Conservation (phyloP, 2,329 filamentous ascomycete species). For the Hypoxylon sp. region DNA sequence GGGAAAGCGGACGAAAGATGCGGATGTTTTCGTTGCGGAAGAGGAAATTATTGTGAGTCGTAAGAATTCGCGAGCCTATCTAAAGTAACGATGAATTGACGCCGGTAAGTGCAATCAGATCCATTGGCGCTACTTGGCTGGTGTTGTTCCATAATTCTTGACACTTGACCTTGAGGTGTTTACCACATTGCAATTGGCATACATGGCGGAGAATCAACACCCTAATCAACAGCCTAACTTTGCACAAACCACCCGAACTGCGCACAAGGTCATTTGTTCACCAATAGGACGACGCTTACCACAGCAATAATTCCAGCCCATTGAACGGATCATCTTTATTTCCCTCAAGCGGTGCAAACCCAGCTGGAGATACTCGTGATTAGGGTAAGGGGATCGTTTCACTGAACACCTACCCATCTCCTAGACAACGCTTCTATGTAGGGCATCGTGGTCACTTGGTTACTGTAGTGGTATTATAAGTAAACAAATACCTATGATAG, state of each 20-base stretch:
- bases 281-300: not conserved
- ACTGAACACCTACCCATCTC: not conserved
- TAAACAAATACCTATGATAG: not conserved
- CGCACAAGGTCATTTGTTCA: not conserved
- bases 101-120: not conserved
- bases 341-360: not conserved
- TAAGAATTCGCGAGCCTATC: not conserved
- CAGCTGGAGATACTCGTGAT: not conserved
- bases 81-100: not conserved
- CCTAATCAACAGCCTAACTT: not conserved
- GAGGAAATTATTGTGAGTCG: not conserved
- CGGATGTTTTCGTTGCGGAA: not conserved
- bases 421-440: not conserved
- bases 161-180: not conserved
- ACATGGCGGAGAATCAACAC: not conserved
- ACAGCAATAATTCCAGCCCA: not conserved
- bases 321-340: not conserved
- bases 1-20: not conserved
- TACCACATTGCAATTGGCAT: not conserved
- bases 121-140: not conserved
- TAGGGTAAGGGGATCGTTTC: not conserved
- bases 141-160: not conserved
- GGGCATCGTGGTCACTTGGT: not conserved
- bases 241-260: not conserved
- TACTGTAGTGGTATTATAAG: not conserved